Percentiles rank a stretch among this genome's conserved stretches.
phyloP scores from a whole-genome alignment of 805 yeast genomes.

The Lipomyces sp. region DNA sequence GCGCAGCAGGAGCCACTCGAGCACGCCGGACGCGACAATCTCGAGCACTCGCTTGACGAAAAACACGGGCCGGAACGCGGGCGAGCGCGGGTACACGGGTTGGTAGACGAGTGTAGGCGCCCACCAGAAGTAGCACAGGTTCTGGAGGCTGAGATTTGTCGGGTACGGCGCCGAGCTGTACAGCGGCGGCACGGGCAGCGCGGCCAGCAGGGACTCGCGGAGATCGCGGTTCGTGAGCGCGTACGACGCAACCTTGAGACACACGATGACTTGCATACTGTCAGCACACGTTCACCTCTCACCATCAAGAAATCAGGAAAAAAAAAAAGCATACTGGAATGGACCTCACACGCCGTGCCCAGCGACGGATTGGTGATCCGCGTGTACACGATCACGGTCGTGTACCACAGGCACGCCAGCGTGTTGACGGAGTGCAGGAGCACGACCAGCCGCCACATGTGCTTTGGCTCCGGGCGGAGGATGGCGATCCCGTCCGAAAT shows the following conservation, averaged over 20 bases:
- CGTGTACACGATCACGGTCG: conserved; percentile 38
- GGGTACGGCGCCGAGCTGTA: conserved; percentile 42
- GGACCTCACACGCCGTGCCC: conserved; percentile 45
- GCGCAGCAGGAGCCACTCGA: conserved; percentile 42
- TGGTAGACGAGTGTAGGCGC: conserved; percentile 50
- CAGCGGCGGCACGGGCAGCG: conserved; percentile 36
- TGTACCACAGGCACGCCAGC: conserved; percentile 32
- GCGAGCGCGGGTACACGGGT: conserved; percentile 46
- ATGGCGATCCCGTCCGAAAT: conserved; percentile 5
- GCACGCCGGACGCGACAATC: conserved; percentile 36
- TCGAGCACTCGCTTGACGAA: conserved; percentile 40
- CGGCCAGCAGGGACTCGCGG: conserved; percentile 33
- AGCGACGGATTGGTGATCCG: conserved; percentile 42
- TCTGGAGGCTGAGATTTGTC: conserved; percentile 39
- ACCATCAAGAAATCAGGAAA: background rate
- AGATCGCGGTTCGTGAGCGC: conserved; percentile 47
- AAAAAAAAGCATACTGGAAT: conserved; percentile 32
- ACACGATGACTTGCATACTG: conserved; percentile 35
- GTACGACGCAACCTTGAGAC: conserved; percentile 44
- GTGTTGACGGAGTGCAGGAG: conserved; percentile 39
- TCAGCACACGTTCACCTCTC: background rate
- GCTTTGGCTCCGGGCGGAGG: conserved; percentile 29
- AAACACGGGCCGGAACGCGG: conserved; percentile 36
- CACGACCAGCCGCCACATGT: conserved; percentile 37
- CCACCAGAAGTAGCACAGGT: conserved; percentile 43